Percentiles rank a stretch among this genome's conserved stretches.
Evolutionary conservation across 2,329 filamentous ascomycete genomes (phyloP).

Genomic region (Leptographium procerum): DNA sequence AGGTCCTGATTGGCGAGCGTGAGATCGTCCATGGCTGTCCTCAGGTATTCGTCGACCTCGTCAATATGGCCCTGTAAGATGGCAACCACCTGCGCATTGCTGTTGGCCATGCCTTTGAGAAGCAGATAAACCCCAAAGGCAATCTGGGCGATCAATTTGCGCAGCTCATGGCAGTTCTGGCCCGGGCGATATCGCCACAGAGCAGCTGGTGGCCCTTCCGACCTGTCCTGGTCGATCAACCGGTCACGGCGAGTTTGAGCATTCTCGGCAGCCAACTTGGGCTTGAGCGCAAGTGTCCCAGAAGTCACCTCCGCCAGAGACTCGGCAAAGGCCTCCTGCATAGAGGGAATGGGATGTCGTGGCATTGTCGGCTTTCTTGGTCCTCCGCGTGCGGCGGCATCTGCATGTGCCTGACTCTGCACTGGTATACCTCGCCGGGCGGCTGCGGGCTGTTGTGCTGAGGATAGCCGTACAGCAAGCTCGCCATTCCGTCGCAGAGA

Average conservation of each 20-base stretch:
- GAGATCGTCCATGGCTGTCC: conserved; percentile 76
- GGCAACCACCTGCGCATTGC: conserved; percentile 72
- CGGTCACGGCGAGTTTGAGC: conserved; percentile 52
- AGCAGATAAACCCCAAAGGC: conserved; percentile 87
- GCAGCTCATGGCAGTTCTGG: conserved; percentile 74
- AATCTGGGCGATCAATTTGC: conserved; percentile 85
- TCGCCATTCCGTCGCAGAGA: conserved; percentile 13
- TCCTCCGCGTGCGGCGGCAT: neutral
- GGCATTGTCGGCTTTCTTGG: conserved; percentile 19
- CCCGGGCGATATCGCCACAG: conserved; percentile 66
- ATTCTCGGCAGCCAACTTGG: conserved; percentile 41
- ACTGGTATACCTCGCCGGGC: neutral
- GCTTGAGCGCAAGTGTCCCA: conserved; percentile 33
- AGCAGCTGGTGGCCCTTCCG: conserved; percentile 59
- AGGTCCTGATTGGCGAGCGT: conserved; percentile 69
- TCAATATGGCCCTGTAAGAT: conserved; percentile 90
- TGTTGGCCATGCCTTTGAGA: conserved; percentile 76
- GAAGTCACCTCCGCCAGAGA: conserved; percentile 62
- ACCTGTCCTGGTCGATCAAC: conserved; percentile 56
- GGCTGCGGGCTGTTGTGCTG: conserved; percentile 5
- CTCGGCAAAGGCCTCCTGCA: conserved; percentile 76
- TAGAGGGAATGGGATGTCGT: conserved; percentile 58
- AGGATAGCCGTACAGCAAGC: conserved; percentile 15
- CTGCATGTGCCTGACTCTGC: conserved; percentile 1
- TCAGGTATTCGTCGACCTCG: conserved; percentile 84